A percentile compares a stretch with the other conserved stretches of the same genome.
Conservation (phyloP, 495 filamentous ascomycete species). For the Apiosordaria backusii region DNA sequence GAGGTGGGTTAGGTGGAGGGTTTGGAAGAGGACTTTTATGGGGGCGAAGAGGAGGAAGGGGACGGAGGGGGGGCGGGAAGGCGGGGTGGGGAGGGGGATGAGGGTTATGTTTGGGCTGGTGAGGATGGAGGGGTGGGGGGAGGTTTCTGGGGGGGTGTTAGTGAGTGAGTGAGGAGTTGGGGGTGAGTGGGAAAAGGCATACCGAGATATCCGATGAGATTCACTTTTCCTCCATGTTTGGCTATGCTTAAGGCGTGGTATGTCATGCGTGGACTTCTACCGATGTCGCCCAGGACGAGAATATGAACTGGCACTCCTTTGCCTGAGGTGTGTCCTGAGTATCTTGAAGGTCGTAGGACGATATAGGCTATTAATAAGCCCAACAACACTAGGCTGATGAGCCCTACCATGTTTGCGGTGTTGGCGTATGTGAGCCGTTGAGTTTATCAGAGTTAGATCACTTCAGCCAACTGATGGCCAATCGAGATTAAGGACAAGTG, state of each 20-base stretch:
- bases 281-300: slow-evolving; percentile 97
- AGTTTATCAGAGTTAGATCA: neutral
- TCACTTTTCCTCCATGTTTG: slow-evolving; percentile 71
- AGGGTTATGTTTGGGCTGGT: slow-evolving; percentile 63
- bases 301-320: slow-evolving; percentile 60
- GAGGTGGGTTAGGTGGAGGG: slow-evolving; percentile 61
- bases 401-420: neutral
- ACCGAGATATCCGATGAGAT: slow-evolving; percentile 88
- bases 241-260: slow-evolving; percentile 96
- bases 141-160: slow-evolving; percentile 30
- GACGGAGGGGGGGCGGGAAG: slow-evolving; percentile 15
- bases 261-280: slow-evolving; percentile 95
- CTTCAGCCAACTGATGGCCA: neutral
- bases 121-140: slow-evolving; percentile 69
- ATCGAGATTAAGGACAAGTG: neutral
- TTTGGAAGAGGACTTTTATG: slow-evolving; percentile 81
- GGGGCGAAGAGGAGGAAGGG: slow-evolving; percentile 74
- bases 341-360: slow-evolving; percentile 1
- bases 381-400: neutral
- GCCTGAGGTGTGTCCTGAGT: neutral
- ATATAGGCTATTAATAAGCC: neutral
- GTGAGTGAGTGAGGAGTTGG: neutral
- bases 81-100: slow-evolving; percentile 33
- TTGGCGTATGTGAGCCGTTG: neutral
- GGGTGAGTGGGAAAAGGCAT: slow-evolving; percentile 18